Conservation (phyloP, 805 yeast genomes). For the Yamadazyma paraphyllophila region DNA sequence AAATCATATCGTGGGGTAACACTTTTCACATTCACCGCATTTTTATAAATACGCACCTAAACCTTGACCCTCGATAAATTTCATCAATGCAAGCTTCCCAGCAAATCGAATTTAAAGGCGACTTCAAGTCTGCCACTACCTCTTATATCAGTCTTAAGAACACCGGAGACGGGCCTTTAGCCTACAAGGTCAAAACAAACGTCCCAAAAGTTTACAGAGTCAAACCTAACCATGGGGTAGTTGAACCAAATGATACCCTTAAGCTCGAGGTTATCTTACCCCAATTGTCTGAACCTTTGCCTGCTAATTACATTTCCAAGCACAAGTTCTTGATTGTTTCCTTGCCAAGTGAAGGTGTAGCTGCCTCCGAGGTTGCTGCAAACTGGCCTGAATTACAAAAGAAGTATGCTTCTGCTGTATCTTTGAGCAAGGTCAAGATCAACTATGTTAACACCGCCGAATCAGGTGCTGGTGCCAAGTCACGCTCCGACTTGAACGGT, state of each 20-base stretch:
- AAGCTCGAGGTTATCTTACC: slow-evolving; percentile 82
- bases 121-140: slow-evolving; percentile 70
- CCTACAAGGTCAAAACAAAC: slow-evolving; percentile 96
- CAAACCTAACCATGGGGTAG: slow-evolving; percentile 85
- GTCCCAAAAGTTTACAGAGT: slow-evolving; percentile 95
- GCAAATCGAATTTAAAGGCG: slow-evolving; percentile 45
- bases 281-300: slow-evolving; percentile 73
- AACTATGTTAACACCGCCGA: slow-evolving; percentile 41
- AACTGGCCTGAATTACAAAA: slow-evolving; percentile 72
- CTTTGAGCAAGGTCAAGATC: slow-evolving; percentile 65
- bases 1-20: background rate
- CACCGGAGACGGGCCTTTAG: slow-evolving; percentile 56
- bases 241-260: slow-evolving; percentile 69
- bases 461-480: slow-evolving; percentile 3
- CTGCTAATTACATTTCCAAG: slow-evolving; percentile 70
- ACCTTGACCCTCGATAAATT: background rate
- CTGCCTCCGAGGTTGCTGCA: slow-evolving; percentile 55
- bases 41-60: background rate
- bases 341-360: slow-evolving; percentile 67
- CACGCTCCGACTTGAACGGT: slow-evolving; percentile 14
- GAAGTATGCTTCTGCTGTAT: slow-evolving; percentile 50
- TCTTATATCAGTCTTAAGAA: slow-evolving; percentile 56
- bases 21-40: slow-evolving; percentile 5
- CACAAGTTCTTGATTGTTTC: slow-evolving; percentile 91
- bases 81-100: slow-evolving; percentile 13